These are phyloP conservation scores for Gossypium trilobum DNA, from an alignment of 441 rosid species.

Conservation along the genomic window DNA sequence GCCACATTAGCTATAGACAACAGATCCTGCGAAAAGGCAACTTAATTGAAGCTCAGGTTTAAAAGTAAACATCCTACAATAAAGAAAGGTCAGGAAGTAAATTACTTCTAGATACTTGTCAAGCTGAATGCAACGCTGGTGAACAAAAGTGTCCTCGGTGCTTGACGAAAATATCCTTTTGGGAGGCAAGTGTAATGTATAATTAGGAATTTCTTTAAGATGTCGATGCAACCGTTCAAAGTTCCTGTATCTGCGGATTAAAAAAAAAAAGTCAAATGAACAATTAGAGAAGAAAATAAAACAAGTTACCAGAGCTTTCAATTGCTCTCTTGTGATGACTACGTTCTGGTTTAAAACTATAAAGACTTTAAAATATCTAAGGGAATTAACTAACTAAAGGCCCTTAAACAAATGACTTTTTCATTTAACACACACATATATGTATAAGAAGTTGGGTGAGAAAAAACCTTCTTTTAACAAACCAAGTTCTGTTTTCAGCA, in stretches of 20 bases:
- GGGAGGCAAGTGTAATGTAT: constrained; percentile 89
- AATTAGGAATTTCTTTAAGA: constrained; percentile 93
- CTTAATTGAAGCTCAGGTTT: constrained; percentile 14
- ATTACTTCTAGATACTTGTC: constrained; percentile 81
- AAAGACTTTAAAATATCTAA: not conserved
- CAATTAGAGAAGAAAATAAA: not conserved
- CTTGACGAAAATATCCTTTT: constrained; percentile 99
- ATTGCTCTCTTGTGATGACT: not conserved
- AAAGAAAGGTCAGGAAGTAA: constrained; percentile 14
- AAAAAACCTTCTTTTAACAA: constrained; percentile 87
- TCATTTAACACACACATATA: not conserved
- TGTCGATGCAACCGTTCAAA: constrained; percentile 86
- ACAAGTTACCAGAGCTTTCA: not conserved
- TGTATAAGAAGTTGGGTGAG: constrained; percentile 20
- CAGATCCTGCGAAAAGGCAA: constrained; percentile 58
- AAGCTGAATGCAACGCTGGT: constrained; percentile 94
- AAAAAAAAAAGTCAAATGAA: not conserved
- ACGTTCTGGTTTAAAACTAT: not conserved
- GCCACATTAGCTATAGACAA: constrained; percentile 94
- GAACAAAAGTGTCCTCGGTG: constrained; percentile 94
- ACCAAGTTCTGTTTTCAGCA: constrained; percentile 70
- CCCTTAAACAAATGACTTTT: not conserved
- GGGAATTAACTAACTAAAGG: not conserved
- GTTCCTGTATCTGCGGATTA: constrained; percentile 71
- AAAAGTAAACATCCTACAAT: constrained; percentile 8